A percentile compares a stretch with the other conserved stretches of the same genome.
Conservation (phyloP, 352 stramenopile species). For the Phytopythium helicoides region DNA sequence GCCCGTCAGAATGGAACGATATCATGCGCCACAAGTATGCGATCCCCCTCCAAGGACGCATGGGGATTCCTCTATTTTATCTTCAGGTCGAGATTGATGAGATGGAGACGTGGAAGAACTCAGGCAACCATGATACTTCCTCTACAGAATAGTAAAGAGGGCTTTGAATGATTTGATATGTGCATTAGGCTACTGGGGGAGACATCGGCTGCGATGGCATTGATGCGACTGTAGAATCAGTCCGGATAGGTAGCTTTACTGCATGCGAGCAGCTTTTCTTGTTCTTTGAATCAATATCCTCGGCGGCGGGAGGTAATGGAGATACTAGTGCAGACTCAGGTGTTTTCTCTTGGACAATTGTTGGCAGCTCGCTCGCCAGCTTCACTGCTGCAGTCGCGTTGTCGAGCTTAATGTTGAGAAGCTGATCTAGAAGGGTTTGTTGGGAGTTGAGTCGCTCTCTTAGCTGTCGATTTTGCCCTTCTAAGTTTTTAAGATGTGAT, state of each 20-base stretch:
- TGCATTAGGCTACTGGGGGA: constrained; percentile 13
- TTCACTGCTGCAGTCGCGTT: background rate
- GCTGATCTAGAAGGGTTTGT: constrained; percentile 29
- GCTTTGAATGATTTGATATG: no score
- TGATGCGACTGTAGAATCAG: background rate
- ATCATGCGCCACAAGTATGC: constrained; percentile 34
- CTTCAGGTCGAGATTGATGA: constrained; percentile 49
- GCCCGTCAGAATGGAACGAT: constrained; percentile 27
- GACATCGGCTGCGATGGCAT: constrained; percentile 12
- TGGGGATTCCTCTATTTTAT: constrained; percentile 35
- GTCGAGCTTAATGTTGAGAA: constrained; percentile 26
- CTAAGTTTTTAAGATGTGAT: constrained; percentile 8
- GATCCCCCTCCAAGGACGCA: constrained; percentile 33
- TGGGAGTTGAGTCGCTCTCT: constrained; percentile 28
- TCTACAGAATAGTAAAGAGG: no score
- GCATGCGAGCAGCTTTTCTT: no score
- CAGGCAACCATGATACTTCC: constrained; percentile 4
- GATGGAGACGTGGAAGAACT: constrained; percentile 40
- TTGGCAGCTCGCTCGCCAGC: background rate
- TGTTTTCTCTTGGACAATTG: background rate
- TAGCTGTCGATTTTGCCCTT: constrained; percentile 32
- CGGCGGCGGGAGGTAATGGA: no score
- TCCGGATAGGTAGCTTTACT: background rate
- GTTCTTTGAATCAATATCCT: no score
- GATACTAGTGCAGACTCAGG: background rate